phyloP scores from a whole-genome alignment of 2,329 filamentous ascomycete genomes.

The Ilyonectria mors-panacis region DNA sequence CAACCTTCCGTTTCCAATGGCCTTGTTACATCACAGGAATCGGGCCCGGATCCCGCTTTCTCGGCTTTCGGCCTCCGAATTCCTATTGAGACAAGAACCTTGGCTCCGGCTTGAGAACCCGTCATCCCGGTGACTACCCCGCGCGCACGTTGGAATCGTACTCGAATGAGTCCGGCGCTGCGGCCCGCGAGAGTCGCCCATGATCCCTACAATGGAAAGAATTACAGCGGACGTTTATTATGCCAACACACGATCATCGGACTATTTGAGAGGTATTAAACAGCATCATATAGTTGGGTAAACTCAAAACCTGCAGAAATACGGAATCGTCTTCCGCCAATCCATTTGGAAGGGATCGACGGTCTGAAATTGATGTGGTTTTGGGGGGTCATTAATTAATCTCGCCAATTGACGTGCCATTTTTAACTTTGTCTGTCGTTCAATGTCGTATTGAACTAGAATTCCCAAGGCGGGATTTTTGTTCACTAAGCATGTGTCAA shows the following conservation, averaged over 20 bases:
- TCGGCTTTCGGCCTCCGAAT: background rate
- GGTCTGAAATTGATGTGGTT: background rate
- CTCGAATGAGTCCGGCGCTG: background rate
- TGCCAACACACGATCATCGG: background rate
- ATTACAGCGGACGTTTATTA: background rate
- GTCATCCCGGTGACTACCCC: constrained; percentile 6
- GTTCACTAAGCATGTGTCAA: too few species aligned
- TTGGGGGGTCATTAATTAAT: background rate
- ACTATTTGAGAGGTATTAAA: background rate
- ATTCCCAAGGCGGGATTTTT: too few species aligned
- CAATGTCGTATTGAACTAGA: too few species aligned
- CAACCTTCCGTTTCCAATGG: constrained; percentile 9
- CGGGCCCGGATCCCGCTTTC: constrained; percentile 4
- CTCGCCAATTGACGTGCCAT: background rate
- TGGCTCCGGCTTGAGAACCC: background rate
- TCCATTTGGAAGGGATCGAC: background rate
- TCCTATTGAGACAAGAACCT: background rate
- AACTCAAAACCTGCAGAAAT: background rate
- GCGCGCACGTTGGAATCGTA: background rate
- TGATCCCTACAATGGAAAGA: background rate
- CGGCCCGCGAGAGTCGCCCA: background rate
- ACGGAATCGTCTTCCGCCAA: background rate
- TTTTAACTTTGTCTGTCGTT: background rate
- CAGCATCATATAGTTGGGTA: background rate
- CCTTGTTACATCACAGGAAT: background rate